These are phyloP conservation scores for Funneliformis caledonium DNA, from an alignment of 371 early-diverging fungal species.

Conservation along the genomic window DNA sequence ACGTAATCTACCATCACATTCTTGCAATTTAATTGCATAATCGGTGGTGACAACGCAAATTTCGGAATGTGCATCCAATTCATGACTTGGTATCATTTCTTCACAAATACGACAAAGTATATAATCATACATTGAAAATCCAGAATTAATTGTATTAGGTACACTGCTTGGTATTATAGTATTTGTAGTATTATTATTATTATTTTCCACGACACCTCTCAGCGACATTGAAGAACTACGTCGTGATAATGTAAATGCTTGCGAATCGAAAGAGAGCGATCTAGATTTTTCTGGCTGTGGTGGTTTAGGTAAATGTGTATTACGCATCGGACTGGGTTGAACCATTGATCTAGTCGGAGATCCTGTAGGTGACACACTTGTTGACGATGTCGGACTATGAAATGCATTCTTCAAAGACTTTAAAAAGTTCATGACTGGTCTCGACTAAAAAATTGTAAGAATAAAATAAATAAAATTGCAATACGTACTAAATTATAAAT, in stretches of 20 bases:
- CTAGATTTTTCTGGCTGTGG: constrained; percentile 21
- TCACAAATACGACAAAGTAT: constrained; percentile 77
- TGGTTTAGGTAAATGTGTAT: constrained; percentile 30
- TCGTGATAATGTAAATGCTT: constrained; percentile 39
- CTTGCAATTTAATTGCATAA: constrained; percentile 60
- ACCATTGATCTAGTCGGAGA: constrained; percentile 24
- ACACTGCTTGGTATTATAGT: not conserved
- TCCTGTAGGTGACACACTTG: constrained; percentile 29
- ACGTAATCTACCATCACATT: constrained; percentile 55
- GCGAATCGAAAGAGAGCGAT: constrained; percentile 39
- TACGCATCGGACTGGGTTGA: constrained; percentile 29
- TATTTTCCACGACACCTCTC: not conserved
- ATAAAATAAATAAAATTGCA: constrained; percentile 6
- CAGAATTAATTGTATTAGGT: not conserved
- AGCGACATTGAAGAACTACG: constrained; percentile 15
- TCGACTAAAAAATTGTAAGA: not conserved
- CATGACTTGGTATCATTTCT: constrained; percentile 54
- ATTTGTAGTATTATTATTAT: not conserved
- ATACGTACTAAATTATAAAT: not conserved
- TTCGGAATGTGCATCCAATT: constrained; percentile 64
- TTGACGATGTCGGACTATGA: constrained; percentile 39
- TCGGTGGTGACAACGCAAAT: constrained; percentile 68
- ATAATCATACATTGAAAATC: constrained; percentile 39
- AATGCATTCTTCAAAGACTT: constrained; percentile 40
- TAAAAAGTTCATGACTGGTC: constrained; percentile 34